Evolutionary conservation across 2,329 filamentous ascomycete genomes (phyloP), one percentile per base, ranked within the genome.

Genomic region (Aspergillus fumigatus): DNA sequence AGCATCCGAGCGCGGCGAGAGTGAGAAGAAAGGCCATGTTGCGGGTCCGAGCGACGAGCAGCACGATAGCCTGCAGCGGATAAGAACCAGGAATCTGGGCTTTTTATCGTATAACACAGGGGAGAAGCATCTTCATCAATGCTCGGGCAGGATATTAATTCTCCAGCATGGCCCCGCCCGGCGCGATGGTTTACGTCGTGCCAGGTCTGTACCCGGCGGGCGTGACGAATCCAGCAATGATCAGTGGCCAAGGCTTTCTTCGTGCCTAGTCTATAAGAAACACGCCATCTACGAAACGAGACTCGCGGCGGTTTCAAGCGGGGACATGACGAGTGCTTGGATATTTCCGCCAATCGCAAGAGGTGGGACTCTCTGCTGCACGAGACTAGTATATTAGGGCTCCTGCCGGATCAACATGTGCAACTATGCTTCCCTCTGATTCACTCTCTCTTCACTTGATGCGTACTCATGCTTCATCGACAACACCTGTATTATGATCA

Each of bases 21-120:
- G 19, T 45, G 19, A 45, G 21, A 45, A 45, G 8, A 9, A 65
- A 58, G 1, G 41, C 41, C 41, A 45, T 45, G 8, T 38, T 38
- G 32, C 32, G 32, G 6, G 32, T 38, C 14, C 2, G 14, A 38
- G 14, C 14, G 32, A 38, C n/a, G 14, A 17, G 32, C 14, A 17
- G 32, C 32, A 17, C 32, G 7, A 3, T 38, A 17, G 32, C 14
- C 17, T 5, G 14, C 14, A 6, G 17, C 14, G 14, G 32, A 38
- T 14, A 38, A 38, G 32, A 6, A 38, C 3, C 5, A 17, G 14
- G 14, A 5, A 38, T 7, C 32, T 38, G 5, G 14, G 32, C 32
- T 17, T 17, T 38, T 38, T 38, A 8, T 38, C 17, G 14, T 3
- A 7, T 7, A 38, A 38, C 14, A 17, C 14, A 38, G 5, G 14